A percentile compares a stretch with the other conserved stretches of the same genome.
Evolutionary conservation across 2,329 filamentous ascomycete species (phyloP).

Genomic region (Botryosphaeria dothidea): DNA sequence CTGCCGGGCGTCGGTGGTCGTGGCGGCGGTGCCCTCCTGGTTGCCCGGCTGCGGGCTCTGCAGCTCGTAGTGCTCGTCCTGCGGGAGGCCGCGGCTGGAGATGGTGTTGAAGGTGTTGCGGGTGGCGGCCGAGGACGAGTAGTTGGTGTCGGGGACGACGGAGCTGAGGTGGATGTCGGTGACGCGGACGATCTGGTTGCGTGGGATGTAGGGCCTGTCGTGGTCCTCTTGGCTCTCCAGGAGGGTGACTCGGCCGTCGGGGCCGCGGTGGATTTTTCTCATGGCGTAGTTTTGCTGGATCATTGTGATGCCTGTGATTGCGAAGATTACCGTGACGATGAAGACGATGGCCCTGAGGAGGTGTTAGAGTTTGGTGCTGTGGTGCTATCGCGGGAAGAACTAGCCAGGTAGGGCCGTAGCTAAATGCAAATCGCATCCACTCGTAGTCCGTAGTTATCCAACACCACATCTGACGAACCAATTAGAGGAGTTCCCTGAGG

Average conservation of each 20-base stretch:
- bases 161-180: constrained; percentile 63
- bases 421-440: constrained; percentile 69
- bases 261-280: neutral
- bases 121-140: neutral
- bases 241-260: neutral
- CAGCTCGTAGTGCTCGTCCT: neutral
- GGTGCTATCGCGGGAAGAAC: neutral
- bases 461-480: constrained; percentile 66
- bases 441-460: constrained; percentile 72
- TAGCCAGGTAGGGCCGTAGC: constrained; percentile 73
- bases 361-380: neutral
- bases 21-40: neutral
- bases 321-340: neutral
- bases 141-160: neutral
- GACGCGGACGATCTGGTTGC: constrained; percentile 49
- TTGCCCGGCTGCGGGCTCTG: neutral
- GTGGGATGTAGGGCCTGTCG: constrained; percentile 40
- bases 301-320: neutral
- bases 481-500: neutral
- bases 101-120: no score
- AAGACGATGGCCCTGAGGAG: neutral
- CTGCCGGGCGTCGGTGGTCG: neutral
- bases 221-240: constrained; percentile 44
- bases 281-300: neutral
- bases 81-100: no score